Base-by-base conservation (phyloP, 768 basidiomycete genomes). In the Sarcodon sp. region DNA sequence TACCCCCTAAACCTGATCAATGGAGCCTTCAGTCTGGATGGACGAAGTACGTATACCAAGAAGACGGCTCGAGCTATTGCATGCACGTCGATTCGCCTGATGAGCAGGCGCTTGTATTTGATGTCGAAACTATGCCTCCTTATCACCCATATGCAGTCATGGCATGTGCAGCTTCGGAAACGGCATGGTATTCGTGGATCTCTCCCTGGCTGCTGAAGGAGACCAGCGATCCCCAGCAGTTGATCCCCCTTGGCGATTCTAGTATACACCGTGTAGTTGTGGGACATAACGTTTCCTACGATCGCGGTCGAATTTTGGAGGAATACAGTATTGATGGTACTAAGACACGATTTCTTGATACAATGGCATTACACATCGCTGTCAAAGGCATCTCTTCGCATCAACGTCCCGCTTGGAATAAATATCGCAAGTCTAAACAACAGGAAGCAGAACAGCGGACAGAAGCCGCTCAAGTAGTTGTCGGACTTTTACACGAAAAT, bases 271-370 rank as follows among this genome's bases (percentile, higher is more conserved):
- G 80, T 11, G 60, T 97, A 32, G 68, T 97, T 21, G 80, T 97
- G 32, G 94, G 96, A 3, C 96, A 99, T 64, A 96, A 96, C 57
- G 83, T 98, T 38, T 87, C 91, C 0, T 98, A 91, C 62, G 96
- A 99, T 62, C 78, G 93, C 13, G 82, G 78, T 12, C 75, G 93
- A 9, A 68, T 94, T 33, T 60, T 63, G 32, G 87, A 94, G 52
- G 96, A 99, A 62, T 98, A 98, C 60, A 66, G 66, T 53, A 59
- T 94, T 6, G 55, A 66, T 1, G 71, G 74, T 0, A 85, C 84
- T 0, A 64, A 73, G 45, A 91, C 75, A 33, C 79, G 93, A 6
- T 99, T 87, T 60, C 63, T 97, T 44, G 94, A 98, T 61, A 99
- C 94, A 0, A 89, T 99, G 79, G 79, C 91, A 1, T 70, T 99